Conservation (phyloP, 345 rosid species). For the Citrus inodora region DNA sequence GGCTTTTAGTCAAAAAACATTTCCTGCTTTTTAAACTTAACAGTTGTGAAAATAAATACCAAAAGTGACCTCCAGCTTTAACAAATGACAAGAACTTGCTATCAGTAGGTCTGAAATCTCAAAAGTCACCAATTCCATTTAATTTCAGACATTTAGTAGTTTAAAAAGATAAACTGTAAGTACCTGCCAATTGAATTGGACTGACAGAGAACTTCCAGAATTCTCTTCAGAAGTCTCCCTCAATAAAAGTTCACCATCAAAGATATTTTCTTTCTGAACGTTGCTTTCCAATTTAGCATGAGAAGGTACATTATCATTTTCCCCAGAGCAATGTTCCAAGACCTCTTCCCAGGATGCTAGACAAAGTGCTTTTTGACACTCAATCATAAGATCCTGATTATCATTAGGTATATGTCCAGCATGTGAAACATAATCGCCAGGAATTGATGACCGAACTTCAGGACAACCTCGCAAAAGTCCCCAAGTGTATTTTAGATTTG, state of each 20-base stretch:
- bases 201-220: slow-evolving; percentile 35
- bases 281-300: slow-evolving; percentile 23
- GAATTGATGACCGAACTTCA: slow-evolving; percentile 33
- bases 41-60: background rate
- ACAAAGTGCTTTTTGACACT: slow-evolving; percentile 49
- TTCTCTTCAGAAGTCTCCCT: slow-evolving; percentile 33
- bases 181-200: slow-evolving; percentile 77
- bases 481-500: slow-evolving; percentile 16
- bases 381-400: slow-evolving; percentile 21
- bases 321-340: slow-evolving; percentile 41
- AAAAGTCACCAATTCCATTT: background rate
- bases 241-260: slow-evolving; percentile 33
- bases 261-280: slow-evolving; percentile 24
- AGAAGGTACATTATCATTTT: slow-evolving; percentile 34
- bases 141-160: background rate
- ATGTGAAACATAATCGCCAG: slow-evolving; percentile 32
- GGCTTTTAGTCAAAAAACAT: background rate
- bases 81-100: background rate
- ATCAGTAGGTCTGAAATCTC: background rate
- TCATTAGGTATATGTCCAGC: slow-evolving; percentile 33
- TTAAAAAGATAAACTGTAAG: background rate
- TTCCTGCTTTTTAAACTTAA: background rate
- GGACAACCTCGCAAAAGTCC: slow-evolving; percentile 30
- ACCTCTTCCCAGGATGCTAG: slow-evolving; percentile 65
- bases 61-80: background rate